Evolutionary conservation across 805 yeast species (phyloP), one percentile per base, ranked within the genome.

Genomic region (Hanseniaspora valbyensis): DNA sequence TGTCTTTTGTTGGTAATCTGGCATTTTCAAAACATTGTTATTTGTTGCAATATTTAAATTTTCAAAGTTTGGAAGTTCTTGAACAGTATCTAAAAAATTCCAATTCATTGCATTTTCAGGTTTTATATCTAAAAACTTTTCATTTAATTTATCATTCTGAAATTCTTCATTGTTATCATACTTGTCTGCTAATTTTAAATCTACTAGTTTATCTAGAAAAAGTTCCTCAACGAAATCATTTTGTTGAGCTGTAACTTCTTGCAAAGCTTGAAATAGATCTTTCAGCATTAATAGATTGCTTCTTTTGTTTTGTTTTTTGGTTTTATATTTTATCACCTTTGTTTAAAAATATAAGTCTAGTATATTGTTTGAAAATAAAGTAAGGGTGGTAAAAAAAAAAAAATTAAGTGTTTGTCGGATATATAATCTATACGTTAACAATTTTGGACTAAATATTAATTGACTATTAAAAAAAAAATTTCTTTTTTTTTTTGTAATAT

Each of bases 21-120:
- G 96, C n/a, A 48, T 30, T 33, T 48, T 48, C 16, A 48, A 33
- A 26, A 48, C 21, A 7, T 18, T 25, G 34, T 48, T 48, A 22
- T 40, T 38, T 12, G 33, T 22, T 4, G 46, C 16, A 1, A 75
- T 50, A 7, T 69, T 64, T 34, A 81, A 65, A 51, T 53, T 50
- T 32, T 62, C 52, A 22, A 60, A 62, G 4, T 65, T 60, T 0
- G 83, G 85, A 2, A 69, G 61, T 18, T 70, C 71, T 60, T 86
- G 94, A 7, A 86, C 73, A 19, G 76, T 62, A 58, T 83, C 84
- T 7, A 89, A 69, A 56, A 90, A 68, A 43, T 77, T 81, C 82
- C 89, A 78, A 0, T 83, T 71, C 19, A 90, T 68, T 4, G 41
- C 22, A 24, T 24, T 26, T 41, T 70, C 69, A 40, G 72, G 70